Percentiles rank a stretch among this genome's conserved stretches.
Conservation (phyloP, 805 yeast species). For the Tetrapisispora arboricola region DNA sequence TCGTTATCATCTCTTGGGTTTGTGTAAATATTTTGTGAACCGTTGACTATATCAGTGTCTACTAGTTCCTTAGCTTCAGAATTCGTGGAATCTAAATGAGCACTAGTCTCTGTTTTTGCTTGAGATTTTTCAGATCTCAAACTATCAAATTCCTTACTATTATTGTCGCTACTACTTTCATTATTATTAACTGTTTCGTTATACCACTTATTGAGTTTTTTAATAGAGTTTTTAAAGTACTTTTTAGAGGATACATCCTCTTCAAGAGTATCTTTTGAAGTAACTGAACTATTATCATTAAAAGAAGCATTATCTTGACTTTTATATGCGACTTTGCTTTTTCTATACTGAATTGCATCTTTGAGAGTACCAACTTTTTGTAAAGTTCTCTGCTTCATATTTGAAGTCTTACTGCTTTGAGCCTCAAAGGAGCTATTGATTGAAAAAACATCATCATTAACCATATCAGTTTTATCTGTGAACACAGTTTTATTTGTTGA, state of each 20-base stretch:
- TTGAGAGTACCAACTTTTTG: conserved; percentile 14
- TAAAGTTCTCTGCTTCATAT: conserved; percentile 12
- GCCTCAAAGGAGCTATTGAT: background rate
- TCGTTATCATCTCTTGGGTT: background rate
- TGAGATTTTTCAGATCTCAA: no score
- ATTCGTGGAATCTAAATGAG: background rate
- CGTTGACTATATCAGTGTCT: background rate
- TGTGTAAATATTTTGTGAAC: background rate
- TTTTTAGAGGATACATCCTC: conserved; percentile 28
- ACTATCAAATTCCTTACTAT: no score
- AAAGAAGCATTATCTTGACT: conserved; percentile 6
- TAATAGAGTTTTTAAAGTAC: conserved; percentile 37
- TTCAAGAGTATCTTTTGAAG: conserved; percentile 11
- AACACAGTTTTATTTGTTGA: background rate
- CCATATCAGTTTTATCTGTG: background rate
- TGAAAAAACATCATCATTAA: background rate
- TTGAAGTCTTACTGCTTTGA: conserved; percentile 1
- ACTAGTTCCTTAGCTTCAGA: background rate
- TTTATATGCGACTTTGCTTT: conserved; percentile 1
- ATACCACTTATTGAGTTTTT: conserved; percentile 63
- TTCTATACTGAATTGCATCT: conserved; percentile 15
- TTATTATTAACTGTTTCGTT: conserved; percentile 22
- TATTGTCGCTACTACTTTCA: conserved; percentile 1
- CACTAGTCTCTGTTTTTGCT: background rate
- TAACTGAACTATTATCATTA: conserved; percentile 12